Conservation (phyloP, 2,329 filamentous ascomycete genomes). For the Onygena corvina region DNA sequence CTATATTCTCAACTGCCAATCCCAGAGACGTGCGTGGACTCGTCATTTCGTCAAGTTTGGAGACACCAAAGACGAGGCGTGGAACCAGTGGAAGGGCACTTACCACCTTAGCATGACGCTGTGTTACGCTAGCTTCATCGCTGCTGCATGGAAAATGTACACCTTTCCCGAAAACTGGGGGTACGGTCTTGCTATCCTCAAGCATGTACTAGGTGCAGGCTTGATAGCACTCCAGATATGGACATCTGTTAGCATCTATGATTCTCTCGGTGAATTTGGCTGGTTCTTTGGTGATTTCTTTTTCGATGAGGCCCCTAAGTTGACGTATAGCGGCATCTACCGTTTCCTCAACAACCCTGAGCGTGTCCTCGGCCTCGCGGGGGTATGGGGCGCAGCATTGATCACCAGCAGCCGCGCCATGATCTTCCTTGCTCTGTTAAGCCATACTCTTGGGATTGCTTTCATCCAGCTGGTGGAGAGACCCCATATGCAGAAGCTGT, state of each 20-base stretch:
- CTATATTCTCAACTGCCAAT: constrained; percentile 72
- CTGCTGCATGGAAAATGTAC: constrained; percentile 95
- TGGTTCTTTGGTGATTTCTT: constrained; percentile 99
- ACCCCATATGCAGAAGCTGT: constrained; percentile 96
- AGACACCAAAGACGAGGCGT: constrained; percentile 79
- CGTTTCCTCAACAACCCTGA: constrained; percentile 97
- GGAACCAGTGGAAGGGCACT: constrained; percentile 94
- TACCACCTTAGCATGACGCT: constrained; percentile 88
- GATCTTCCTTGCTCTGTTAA: constrained; percentile 72
- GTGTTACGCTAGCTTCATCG: constrained; percentile 78
- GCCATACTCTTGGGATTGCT: constrained; percentile 69
- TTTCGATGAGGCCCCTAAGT: constrained; percentile 74
- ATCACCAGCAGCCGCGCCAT: constrained; percentile 84
- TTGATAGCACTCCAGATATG: constrained; percentile 80
- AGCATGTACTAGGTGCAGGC: constrained; percentile 71
- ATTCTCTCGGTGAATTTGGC: constrained; percentile 90
- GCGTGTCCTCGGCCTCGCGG: constrained; percentile 80
- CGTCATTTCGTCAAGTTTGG: constrained; percentile 96
- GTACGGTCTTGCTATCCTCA: constrained; percentile 71
- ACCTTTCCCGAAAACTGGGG: constrained; percentile 72
- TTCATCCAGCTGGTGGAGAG: constrained; percentile 92
- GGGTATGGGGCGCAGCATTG: constrained; percentile 87
- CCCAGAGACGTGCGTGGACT: constrained; percentile 85
- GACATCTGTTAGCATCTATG: constrained; percentile 87
- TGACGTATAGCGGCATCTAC: constrained; percentile 95